Evolutionary conservation across 2,329 filamentous ascomycete genomes (phyloP).

Genomic region (Colletotrichum caudatum): DNA sequence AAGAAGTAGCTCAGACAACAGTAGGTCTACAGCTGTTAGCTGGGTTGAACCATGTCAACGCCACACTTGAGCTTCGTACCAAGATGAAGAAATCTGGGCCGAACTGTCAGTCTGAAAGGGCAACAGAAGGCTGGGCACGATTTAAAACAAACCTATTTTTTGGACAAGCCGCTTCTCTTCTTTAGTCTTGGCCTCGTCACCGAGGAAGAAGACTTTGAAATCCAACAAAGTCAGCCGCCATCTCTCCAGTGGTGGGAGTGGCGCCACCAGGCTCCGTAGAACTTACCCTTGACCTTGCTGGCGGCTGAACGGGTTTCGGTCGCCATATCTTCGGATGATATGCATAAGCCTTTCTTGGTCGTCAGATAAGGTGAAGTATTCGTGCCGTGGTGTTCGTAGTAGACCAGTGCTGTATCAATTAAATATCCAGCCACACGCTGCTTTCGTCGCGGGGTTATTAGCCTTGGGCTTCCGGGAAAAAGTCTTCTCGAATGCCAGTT

Average conservation of each 20-base stretch:
- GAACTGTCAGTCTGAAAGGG: background rate
- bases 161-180: constrained; percentile 48
- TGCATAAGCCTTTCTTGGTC: background rate
- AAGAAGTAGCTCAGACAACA: constrained; percentile 53
- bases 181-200: constrained; percentile 34
- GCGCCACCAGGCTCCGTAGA: background rate
- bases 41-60: no score
- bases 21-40: constrained; percentile 46
- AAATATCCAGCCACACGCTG: background rate
- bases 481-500: background rate
- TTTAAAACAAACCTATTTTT: constrained; percentile 46
- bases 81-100: constrained; percentile 50
- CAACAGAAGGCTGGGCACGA: rapidly evolving
- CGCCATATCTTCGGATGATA: constrained; percentile 2
- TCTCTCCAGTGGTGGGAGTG: rapidly evolving
- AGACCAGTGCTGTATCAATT: background rate
- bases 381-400: no score
- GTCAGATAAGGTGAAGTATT: background rate
- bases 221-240: background rate
- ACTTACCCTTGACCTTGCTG: constrained; percentile 24
- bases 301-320: constrained; percentile 5
- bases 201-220: constrained; percentile 40
- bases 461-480: background rate
- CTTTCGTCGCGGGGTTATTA: background rate
- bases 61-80: constrained; percentile 26